phyloP scores from a whole-genome alignment of 2,329 filamentous ascomycete genomes.

The Pseudogymnoascus sp. region DNA sequence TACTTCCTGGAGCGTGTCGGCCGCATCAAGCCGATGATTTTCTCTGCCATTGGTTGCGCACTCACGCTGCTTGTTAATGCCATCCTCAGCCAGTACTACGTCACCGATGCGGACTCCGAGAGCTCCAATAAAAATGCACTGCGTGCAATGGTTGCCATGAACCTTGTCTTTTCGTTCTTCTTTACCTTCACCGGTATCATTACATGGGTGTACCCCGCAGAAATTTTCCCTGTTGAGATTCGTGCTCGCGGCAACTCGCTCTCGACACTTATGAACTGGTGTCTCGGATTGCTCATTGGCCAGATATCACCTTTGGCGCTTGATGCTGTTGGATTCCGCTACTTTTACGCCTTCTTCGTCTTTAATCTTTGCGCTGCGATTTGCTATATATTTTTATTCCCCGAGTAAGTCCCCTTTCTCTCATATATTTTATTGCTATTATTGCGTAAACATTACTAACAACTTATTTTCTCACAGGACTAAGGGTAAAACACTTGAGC shows the following conservation, averaged over 20 bases:
- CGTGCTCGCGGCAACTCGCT: constrained; percentile 57
- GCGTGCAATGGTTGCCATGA: constrained; percentile 49
- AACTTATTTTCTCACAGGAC: constrained; percentile 35
- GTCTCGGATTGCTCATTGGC: constrained; percentile 49
- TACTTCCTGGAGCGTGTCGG: constrained; percentile 23
- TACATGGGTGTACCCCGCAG: constrained; percentile 51
- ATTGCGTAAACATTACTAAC: constrained; percentile 19
- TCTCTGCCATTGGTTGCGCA: constrained; percentile 44
- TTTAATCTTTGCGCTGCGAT: constrained; percentile 39
- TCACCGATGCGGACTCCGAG: constrained; percentile 33
- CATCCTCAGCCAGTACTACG: constrained; percentile 42
- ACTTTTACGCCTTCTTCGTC: constrained; percentile 43
- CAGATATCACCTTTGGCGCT: constrained; percentile 51
- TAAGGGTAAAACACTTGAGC: constrained; percentile 38
- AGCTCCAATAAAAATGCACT: constrained; percentile 37
- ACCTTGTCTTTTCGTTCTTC: constrained; percentile 38
- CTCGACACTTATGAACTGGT: constrained; percentile 50
- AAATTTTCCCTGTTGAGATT: constrained; percentile 53
- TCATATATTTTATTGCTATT: constrained; percentile 18
- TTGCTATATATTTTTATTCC: constrained; percentile 13
- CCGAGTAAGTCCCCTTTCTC: constrained; percentile 29
- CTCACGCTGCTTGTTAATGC: constrained; percentile 47
- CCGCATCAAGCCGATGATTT: constrained; percentile 33
- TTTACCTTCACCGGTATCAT: constrained; percentile 49
- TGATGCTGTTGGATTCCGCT: constrained; percentile 41